Conservation (phyloP, 2,329 filamentous ascomycete species). For the Stachybotrys elegans region DNA sequence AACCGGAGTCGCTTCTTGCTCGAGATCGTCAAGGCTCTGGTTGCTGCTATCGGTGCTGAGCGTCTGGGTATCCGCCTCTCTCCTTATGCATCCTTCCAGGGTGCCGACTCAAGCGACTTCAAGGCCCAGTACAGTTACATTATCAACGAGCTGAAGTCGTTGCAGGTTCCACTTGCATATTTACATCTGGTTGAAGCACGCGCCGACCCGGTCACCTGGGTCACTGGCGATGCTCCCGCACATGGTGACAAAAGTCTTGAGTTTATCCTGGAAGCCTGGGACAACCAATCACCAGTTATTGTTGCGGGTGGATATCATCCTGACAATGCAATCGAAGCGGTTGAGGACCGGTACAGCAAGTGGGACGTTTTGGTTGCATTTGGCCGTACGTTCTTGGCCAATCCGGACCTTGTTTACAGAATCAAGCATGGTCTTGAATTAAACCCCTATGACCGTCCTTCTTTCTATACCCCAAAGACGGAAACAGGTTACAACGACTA, state of each 20-base stretch:
- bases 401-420: constrained; percentile 22
- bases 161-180: constrained; percentile 21
- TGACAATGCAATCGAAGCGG: constrained; percentile 8
- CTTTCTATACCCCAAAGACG: constrained; percentile 16
- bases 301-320: constrained; percentile 20
- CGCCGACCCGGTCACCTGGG: constrained; percentile 14
- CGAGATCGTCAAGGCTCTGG: constrained; percentile 36
- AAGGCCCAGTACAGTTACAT: constrained; percentile 17
- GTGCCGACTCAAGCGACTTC: constrained; percentile 13
- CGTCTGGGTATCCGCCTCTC: constrained; percentile 35
- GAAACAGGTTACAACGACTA: constrained; percentile 16
- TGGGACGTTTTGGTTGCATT: constrained; percentile 24
- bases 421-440: constrained; percentile 16
- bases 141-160: constrained; percentile 18
- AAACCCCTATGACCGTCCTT: constrained; percentile 17
- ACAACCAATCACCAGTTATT: constrained; percentile 21
- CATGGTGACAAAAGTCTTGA: constrained; percentile 24
- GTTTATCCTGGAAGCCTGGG: constrained; percentile 23
- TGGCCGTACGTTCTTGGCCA: constrained; percentile 21
- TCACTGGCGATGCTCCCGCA: constrained; percentile 16
- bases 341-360: constrained; percentile 20
- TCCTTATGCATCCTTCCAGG: constrained; percentile 21
- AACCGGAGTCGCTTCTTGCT: constrained; percentile 41
- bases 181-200: constrained; percentile 21
- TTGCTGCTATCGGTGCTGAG: constrained; percentile 25